phyloP scores from a whole-genome alignment of 257 asterid genomes.

The Przewalskia tangutica region DNA sequence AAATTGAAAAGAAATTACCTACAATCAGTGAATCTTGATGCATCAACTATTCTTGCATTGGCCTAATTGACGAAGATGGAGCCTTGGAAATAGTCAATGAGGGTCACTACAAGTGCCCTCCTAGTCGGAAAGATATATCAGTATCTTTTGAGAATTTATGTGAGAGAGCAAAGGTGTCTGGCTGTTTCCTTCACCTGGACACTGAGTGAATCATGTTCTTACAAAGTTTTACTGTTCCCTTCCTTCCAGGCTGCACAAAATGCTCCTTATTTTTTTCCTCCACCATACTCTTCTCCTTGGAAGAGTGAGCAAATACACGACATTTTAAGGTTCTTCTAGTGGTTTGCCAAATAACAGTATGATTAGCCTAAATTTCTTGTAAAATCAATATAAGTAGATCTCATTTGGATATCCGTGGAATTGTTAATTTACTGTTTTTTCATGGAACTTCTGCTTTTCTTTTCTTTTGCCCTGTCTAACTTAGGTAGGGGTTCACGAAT shows the following conservation, averaged over 20 bases:
- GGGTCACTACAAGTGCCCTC: background rate
- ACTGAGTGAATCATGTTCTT: background rate
- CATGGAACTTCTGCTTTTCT: background rate
- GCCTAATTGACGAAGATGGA: slow-evolving; percentile 1
- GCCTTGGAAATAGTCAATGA: slow-evolving; percentile 1
- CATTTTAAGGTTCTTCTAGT: background rate
- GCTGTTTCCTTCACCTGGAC: background rate
- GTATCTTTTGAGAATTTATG: background rate
- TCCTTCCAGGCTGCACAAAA: background rate
- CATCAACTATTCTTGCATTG: background rate
- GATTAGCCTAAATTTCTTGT: background rate
- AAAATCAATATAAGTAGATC: background rate
- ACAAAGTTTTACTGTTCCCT: background rate
- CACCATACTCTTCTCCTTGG: background rate
- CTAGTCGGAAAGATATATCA: background rate
- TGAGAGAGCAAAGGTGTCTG: background rate
- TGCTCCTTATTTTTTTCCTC: background rate
- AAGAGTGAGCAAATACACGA: background rate
- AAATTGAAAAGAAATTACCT: background rate
- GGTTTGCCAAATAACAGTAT: background rate
- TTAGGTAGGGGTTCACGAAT: background rate
- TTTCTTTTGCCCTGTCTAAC: background rate
- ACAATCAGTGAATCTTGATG: background rate
- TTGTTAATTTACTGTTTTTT: background rate
- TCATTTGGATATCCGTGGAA: background rate